Percentiles rank a stretch among this genome's conserved stretches.
Conservation (phyloP, 2,329 filamentous ascomycete species). For the Zymoseptoria ardabiliae region DNA sequence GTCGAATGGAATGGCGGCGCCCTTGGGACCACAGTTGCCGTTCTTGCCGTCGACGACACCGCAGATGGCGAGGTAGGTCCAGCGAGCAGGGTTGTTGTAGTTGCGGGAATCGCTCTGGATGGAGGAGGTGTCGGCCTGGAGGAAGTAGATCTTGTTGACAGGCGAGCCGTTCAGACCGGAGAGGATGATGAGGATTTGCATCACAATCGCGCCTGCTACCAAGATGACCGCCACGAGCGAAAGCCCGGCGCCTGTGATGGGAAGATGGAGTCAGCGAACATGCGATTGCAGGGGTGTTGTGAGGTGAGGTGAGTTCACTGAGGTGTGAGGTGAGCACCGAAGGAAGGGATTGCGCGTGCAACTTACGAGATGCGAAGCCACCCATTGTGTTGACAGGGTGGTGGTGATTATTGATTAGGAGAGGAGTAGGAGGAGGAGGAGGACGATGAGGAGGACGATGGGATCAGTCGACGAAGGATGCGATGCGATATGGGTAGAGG, state of each 20-base stretch:
- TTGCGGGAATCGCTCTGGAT: conserved; percentile 56
- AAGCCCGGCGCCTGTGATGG: conserved; percentile 46
- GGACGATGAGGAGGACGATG: too few species aligned
- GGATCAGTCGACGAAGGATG: neutral
- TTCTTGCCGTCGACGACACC: conserved; percentile 49
- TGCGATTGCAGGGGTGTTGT: neutral
- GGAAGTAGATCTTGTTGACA: conserved; percentile 74
- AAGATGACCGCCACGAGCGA: conserved; percentile 54
- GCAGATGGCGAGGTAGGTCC: conserved; percentile 88
- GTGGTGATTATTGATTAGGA: neutral
- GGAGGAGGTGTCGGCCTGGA: conserved; percentile 66
- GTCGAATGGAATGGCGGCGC: conserved; percentile 60
- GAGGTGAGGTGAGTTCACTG: conserved; percentile 2
- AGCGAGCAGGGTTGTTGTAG: conserved; percentile 54
- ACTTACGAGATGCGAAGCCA: neutral
- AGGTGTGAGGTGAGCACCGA: conserved; percentile 8
- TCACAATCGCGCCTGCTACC: conserved; percentile 52
- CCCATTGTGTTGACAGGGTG: neutral
- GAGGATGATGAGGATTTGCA: conserved; percentile 60
- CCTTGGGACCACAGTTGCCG: conserved; percentile 54
- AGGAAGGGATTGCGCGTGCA: neutral
- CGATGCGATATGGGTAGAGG: neutral
- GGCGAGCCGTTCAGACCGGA: conserved; percentile 51
- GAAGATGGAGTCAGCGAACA: neutral
- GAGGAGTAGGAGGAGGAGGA: too few species aligned